Evolutionary conservation across 2,329 filamentous ascomycete genomes (phyloP), one percentile per base, ranked within the genome.

Genomic region (Coniella lustricola): DNA sequence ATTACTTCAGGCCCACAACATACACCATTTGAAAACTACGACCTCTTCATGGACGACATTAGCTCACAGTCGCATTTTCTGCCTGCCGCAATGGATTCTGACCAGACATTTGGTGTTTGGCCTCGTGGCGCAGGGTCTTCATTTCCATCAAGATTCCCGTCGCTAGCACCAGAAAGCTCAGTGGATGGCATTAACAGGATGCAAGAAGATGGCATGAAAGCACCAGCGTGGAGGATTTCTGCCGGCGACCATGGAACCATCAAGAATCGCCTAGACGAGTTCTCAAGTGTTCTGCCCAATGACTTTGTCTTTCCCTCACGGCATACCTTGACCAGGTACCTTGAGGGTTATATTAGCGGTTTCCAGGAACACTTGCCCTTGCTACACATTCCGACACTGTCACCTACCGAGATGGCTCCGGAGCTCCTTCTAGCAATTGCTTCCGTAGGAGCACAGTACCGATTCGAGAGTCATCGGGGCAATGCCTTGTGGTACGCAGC

Each of bases 281-380:
- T 84, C 54, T 77, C 77, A 1, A 69, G 73, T 1, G 75, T 82
- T 4, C 62, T 84, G 18, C 77, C 81, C 0, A 69, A 66, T 45
- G 79, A 81, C 55, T 87, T 87, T 55, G 73, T 79, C 3, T 77
- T 87, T 43, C 84, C 84, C 1, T 86, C 83, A 4, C 75, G 84
- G 3, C 76, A 86, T 55, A 85, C 84, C 0, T 62, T 87, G 22
- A 82, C 80, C 3, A 69, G 84, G 31, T 87, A 87, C 53, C 64
- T 87, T 29, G 82, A 85, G 50, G 83, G 82, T 1, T 88, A 86
- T 56, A 76, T 86, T 46, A 78, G 75, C 50, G 82, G 83, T 0
- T 86, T 87, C 50, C 63, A 80, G 49, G 70, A 75, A 21, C 75
- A 79, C 51, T 68, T 80, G 35, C 77, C 76, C 0, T 79, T 87